Base-by-base conservation (phyloP, 768 basidiomycete genomes). In the Butyriboletus loyo region DNA sequence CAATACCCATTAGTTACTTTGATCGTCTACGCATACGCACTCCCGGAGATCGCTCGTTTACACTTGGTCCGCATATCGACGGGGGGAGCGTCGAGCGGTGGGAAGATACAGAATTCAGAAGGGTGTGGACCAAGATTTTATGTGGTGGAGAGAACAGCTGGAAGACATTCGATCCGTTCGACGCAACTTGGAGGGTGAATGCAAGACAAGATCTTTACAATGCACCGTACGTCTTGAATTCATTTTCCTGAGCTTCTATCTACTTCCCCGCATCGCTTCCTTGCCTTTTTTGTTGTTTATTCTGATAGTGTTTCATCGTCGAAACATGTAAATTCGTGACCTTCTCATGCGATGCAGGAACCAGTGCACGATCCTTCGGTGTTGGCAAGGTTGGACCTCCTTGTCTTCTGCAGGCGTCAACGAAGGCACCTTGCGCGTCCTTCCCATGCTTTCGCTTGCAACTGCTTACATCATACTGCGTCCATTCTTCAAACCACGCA, bases 11-110 rank as follows among this genome's bases (percentile, higher is more conserved):
- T n/a, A 81, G 83, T 1, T 92, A 92, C 66, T 87, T 82, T 53
- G 89, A 92, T 68, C 77, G 89, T 7, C 70, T 91, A 11, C 77
- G 88, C 2, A 87, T 90, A 42, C 79, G 90, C 6, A 77, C 76
- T 27, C 86, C 88, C 0, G 90, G 89, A 0, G 88, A 89, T 54
- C 68, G 75, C 13, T 76, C 77, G 43, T 90, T 90, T 62, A 77
- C 81, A 0, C 71, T 90, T 2, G 86, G 83, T 0, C 83, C 86
- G 11, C 84, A 86, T 49, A 66, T 75, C 15, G 80, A 82, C 45
- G 75, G 75, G 0, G 82, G 81, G 10, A 74, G 77, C 8, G 69
- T 79, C 53, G 73, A 86, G 71, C 66, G 84, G 2, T 82, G 80
- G 80, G 78, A 83, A 61, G 79, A 85, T 62, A 63, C 68, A 1